Conservation (phyloP, 768 basidiomycete species). For the Tulasnella sp. region DNA sequence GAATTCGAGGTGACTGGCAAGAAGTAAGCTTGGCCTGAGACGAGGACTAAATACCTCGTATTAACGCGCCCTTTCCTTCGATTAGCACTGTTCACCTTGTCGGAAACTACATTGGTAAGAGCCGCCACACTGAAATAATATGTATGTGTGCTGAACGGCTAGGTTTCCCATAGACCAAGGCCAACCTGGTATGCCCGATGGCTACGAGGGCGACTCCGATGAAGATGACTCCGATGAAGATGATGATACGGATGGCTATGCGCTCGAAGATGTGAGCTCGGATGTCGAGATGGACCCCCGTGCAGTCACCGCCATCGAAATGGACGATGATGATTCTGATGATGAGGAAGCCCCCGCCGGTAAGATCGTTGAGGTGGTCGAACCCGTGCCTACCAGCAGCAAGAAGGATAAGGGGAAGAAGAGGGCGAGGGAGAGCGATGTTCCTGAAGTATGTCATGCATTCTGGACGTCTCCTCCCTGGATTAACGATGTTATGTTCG, state of each 20-base stretch:
- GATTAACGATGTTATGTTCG: too few relatives aligned
- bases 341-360: conserved; percentile 21
- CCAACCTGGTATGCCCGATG: background rate
- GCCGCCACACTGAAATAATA: background rate
- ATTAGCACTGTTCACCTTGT: conserved; percentile 30
- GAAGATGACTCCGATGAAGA: conserved; percentile 14
- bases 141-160: too few relatives aligned
- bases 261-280: conserved; percentile 25
- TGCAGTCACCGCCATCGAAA: conserved; percentile 15
- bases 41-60: background rate
- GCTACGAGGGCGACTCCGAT: background rate
- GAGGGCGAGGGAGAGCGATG: conserved; percentile 27
- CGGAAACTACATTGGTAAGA: conserved; percentile 31
- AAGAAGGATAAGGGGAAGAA: conserved; percentile 24
- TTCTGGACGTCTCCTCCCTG: too few relatives aligned
- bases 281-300: conserved; percentile 28
- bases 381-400: conserved; percentile 13
- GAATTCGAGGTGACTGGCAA: conserved; percentile 32
- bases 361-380: conserved; percentile 22
- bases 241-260: conserved; percentile 21
- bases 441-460: background rate
- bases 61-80: conserved; percentile 7
- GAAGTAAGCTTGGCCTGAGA: conserved; percentile 26
- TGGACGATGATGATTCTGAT: conserved; percentile 26
- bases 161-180: background rate